These are phyloP conservation scores for Sphaerulina vaccinii DNA, from an alignment of 2,329 filamentous ascomycete species.

Conservation along the genomic window DNA sequence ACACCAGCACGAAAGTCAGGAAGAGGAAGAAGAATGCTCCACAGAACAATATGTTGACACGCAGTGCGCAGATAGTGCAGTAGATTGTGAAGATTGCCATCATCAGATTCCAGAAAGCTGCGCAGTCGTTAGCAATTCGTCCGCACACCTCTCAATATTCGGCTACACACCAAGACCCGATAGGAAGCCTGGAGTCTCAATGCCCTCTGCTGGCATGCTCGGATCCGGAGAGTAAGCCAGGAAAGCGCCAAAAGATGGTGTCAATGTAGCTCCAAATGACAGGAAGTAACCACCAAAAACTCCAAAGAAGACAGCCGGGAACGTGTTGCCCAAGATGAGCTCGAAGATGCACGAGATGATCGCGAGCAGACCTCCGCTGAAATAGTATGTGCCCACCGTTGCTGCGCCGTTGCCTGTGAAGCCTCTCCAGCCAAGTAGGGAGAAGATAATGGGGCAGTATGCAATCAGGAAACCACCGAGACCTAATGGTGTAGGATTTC, in stretches of 20 bases:
- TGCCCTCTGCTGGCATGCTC: slow-evolving; percentile 5
- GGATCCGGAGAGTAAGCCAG: slow-evolving; percentile 21
- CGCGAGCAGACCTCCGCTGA: slow-evolving; percentile 39
- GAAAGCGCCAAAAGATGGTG: slow-evolving; percentile 22
- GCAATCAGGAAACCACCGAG: slow-evolving; percentile 26
- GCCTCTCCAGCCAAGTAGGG: slow-evolving; percentile 25
- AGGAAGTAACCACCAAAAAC: slow-evolving; percentile 28
- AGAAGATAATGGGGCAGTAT: slow-evolving; percentile 23
- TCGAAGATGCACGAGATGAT: slow-evolving; percentile 36
- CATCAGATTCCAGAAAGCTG: slow-evolving; percentile 26
- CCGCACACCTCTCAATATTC: too few species aligned
- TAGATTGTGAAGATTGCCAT: slow-evolving; percentile 25
- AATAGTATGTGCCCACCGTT: slow-evolving; percentile 36
- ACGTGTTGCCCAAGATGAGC: slow-evolving; percentile 39
- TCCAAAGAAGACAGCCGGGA: slow-evolving; percentile 29
- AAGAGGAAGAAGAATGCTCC: slow-evolving; percentile 25
- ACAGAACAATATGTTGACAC: slow-evolving; percentile 22
- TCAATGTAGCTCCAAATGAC: slow-evolving; percentile 20
- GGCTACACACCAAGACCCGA: slow-evolving; percentile 22
- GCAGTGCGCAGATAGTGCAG: slow-evolving; percentile 23
- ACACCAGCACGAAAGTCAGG: slow-evolving; percentile 22
- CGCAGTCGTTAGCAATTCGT: too few species aligned
- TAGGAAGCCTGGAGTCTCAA: slow-evolving; percentile 17
- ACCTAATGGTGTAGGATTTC: slow-evolving; percentile 17
- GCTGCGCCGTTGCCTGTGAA: slow-evolving; percentile 22